A percentile compares a stretch with the other conserved stretches of the same genome.
phyloP scores from a whole-genome alignment of 805 yeast genomes.

The Saccharomycopsis fermentans region DNA sequence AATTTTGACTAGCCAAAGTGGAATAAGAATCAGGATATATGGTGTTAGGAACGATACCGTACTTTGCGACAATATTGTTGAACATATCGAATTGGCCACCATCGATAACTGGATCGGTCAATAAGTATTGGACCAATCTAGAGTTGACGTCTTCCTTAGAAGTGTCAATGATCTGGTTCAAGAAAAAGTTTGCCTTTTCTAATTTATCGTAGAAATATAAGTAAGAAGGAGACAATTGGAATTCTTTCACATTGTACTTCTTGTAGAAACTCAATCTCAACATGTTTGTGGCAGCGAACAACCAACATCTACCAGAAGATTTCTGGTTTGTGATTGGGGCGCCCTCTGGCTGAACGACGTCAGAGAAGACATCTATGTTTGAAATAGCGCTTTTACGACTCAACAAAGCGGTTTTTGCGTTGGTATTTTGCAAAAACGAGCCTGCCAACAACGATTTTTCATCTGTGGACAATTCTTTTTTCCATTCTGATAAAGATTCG shows the following conservation, averaged over 20 bases:
- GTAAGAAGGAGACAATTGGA: constrained; percentile 70
- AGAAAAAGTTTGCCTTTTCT: constrained; percentile 72
- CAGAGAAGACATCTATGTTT: constrained; percentile 30
- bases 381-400: constrained; percentile 26
- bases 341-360: constrained; percentile 38
- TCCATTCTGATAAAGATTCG: constrained; percentile 3
- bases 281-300: constrained; percentile 74
- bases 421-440: constrained; percentile 15
- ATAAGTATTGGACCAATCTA: constrained; percentile 55
- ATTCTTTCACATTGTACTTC: constrained; percentile 52
- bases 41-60: constrained; percentile 70
- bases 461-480: constrained; percentile 5
- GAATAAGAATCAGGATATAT: constrained; percentile 59
- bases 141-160: constrained; percentile 56
- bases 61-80: constrained; percentile 63
- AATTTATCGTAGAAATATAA: constrained; percentile 78
- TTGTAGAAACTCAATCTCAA: constrained; percentile 53
- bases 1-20: constrained; percentile 37
- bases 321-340: constrained; percentile 66
- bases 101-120: constrained; percentile 59
- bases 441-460: constrained; percentile 3
- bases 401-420: constrained; percentile 32
- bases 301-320: constrained; percentile 78
- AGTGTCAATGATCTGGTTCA: constrained; percentile 68
- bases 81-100: constrained; percentile 90